Base-by-base conservation (phyloP, 768 basidiomycete species). In the Leccinum boreale region DNA sequence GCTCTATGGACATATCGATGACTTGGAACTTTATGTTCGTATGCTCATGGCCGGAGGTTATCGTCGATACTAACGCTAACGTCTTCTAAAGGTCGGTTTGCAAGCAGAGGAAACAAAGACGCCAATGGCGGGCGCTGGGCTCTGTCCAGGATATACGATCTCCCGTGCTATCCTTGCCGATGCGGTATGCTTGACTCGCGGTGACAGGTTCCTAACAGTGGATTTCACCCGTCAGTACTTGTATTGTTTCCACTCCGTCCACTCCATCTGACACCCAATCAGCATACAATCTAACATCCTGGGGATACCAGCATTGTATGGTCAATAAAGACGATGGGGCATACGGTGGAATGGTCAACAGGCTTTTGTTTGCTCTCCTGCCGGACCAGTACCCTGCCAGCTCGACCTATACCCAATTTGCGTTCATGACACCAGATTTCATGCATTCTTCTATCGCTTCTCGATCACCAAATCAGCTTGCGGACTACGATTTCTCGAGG, bases 61-160 rank as follows among this genome's bases (percentile, higher is more conserved):
- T 36, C 15, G 21, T 10, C 39, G 14, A 28, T 9, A 19, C 35
- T 52, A 15, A 58, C 36, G 19, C 31, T 45, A 23, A 8, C 7
- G 36, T 48, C 50, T 14, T 56, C 5, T 50, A 5, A 56, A 84
- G 82, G 81, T 84, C 29, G 87, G 87, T 11, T 71, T 89, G 29
- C 85, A 86, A 73, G 87, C 88, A 5, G 91, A 93, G 68, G 78
- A 91, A 63, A 66, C 87, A 3, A 92, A 92, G 66, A 58, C 63
- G 3, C 81, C 85, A 9, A 77, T 78, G 23, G 79, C 83, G 2
- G 92, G 90, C 8, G 85, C 88, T 6, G 91, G 90, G 10, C 68
- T 92, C 4, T 92, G 89, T 68, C 90, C 90, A 7, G 89, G 90
- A 21, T 92, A 85, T 74, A 92, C 92, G 4, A 87, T 90, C 61